phyloP scores from a whole-genome alignment of 2,329 filamentous ascomycete species.

The Hymenoscyphus fructigenus region DNA sequence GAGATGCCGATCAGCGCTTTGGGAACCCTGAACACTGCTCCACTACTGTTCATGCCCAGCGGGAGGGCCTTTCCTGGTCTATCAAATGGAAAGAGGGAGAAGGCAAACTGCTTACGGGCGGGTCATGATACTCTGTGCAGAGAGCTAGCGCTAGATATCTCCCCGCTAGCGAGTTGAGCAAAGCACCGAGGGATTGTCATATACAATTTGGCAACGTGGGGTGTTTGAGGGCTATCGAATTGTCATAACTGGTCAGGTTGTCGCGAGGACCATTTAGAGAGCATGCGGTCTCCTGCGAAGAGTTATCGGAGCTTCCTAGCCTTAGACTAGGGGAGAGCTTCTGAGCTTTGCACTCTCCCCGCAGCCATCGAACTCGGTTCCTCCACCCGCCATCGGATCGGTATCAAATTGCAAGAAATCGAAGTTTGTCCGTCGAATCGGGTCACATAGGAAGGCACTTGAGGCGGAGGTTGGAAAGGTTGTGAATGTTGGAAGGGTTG shows the following conservation, averaged over 20 bases:
- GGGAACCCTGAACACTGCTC: background rate
- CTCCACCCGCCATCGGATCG: background rate
- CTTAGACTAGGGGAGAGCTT: too few species aligned
- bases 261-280: too few species aligned
- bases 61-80: too few species aligned
- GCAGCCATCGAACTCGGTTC: background rate
- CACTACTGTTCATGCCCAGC: background rate
- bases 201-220: too few species aligned
- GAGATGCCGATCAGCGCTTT: conserved; percentile 1
- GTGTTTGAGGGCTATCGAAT: too few species aligned
- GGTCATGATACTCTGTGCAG: background rate
- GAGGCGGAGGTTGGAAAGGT: background rate
- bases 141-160: too few species aligned
- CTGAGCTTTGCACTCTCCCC: background rate
- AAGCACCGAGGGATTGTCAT: too few species aligned
- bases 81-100: background rate
- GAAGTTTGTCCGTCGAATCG: background rate
- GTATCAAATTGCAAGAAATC: background rate
- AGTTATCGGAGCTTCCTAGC: too few species aligned
- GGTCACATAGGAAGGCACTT: background rate
- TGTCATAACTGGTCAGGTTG: too few species aligned
- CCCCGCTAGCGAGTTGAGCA: too few species aligned
- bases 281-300: too few species aligned
- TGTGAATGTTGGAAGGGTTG: too few species aligned
- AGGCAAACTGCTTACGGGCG: background rate